Percentiles rank a stretch among this genome's conserved stretches.
phyloP scores from a whole-genome alignment of 75 land plant species.

The Pinus albicaulis region DNA sequence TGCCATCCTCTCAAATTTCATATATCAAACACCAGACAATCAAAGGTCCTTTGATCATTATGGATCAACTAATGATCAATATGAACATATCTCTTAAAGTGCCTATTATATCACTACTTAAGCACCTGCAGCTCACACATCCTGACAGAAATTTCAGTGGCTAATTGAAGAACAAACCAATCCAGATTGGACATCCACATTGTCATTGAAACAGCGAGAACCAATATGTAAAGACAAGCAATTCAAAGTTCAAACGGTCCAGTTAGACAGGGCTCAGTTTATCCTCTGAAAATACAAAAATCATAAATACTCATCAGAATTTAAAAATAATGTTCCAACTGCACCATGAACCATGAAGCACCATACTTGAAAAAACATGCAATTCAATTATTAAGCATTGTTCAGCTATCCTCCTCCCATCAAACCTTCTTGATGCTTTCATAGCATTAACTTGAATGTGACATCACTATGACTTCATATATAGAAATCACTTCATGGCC shows the following conservation, averaged over 20 bases:
- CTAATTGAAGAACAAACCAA: not conserved
- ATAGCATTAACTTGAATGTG: not conserved
- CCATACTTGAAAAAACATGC: not conserved
- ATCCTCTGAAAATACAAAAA: not conserved
- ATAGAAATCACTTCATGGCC: not conserved
- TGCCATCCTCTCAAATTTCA: not conserved
- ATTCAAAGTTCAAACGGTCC: not conserved
- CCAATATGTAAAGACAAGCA: not conserved
- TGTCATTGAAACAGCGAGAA: not conserved
- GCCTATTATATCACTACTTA: not conserved
- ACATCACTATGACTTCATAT: not conserved
- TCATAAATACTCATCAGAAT: not conserved
- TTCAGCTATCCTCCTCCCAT: not conserved
- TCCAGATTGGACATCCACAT: not conserved
- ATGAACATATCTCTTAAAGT: not conserved
- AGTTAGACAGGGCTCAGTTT: not conserved
- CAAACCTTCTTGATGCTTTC: not conserved
- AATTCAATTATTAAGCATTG: not conserved
- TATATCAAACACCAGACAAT: not conserved
- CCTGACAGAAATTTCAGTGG: not conserved
- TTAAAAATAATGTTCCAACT: too few relatives aligned
- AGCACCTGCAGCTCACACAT: too few relatives aligned
- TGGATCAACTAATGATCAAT: not conserved
- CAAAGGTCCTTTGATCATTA: not conserved
- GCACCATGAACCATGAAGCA: too few relatives aligned